Conservation (phyloP, 2,329 filamentous ascomycete species). For the Cladosporium sp. region DNA sequence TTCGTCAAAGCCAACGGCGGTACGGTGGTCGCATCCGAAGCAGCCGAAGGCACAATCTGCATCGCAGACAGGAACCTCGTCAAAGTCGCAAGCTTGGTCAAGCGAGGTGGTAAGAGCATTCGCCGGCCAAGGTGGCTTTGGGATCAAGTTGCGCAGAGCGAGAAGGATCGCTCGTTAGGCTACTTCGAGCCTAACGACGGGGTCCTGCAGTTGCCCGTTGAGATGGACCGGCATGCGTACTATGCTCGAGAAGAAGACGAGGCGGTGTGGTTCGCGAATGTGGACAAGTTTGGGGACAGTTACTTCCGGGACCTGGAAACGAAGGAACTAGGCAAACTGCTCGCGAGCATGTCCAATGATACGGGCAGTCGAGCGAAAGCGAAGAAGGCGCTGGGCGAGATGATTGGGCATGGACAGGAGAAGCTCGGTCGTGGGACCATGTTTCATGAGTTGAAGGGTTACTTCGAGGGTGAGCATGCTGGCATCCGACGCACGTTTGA, state of each 20-base stretch:
- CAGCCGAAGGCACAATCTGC: constrained; percentile 64
- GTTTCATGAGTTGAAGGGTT: constrained; percentile 50
- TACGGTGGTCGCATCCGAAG: constrained; percentile 71
- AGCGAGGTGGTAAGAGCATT: constrained; percentile 68
- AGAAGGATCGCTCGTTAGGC: constrained; percentile 33
- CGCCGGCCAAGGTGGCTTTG: constrained; percentile 79
- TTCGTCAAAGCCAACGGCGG: constrained; percentile 84
- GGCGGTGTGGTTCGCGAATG: constrained; percentile 56
- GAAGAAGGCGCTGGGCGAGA: constrained; percentile 57
- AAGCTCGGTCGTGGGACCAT: constrained; percentile 50
- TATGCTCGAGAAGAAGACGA: constrained; percentile 58
- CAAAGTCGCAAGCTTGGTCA: constrained; percentile 80
- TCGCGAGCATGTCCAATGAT: constrained; percentile 47
- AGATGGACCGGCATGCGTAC: constrained; percentile 71
- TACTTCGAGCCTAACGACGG: constrained; percentile 42
- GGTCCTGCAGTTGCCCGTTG: constrained; percentile 64
- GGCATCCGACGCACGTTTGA: constrained; percentile 35
- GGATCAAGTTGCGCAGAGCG: constrained; percentile 69
- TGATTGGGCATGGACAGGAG: constrained; percentile 25
- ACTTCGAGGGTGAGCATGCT: constrained; percentile 44
- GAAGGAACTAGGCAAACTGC: constrained; percentile 60
- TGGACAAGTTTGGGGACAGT: constrained; percentile 80
- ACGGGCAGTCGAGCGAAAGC: constrained; percentile 57
- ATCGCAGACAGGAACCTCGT: constrained; percentile 78
- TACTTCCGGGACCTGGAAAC: constrained; percentile 69